Evolutionary conservation across 768 basidiomycete genomes (phyloP).

Genomic region (Neoboletus magnificus): DNA sequence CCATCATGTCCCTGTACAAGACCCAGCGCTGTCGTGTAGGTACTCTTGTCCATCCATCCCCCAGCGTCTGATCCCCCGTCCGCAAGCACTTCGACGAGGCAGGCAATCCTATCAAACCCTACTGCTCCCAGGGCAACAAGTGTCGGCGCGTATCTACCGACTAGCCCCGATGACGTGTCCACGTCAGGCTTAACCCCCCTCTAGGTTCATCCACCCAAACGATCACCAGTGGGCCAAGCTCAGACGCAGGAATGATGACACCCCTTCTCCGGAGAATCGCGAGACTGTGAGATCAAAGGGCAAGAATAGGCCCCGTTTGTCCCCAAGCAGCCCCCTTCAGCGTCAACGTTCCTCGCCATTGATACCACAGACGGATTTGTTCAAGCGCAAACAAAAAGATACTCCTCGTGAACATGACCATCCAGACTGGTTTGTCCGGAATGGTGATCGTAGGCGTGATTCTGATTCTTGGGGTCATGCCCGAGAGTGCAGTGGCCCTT

Average conservation of each 20-base stretch:
- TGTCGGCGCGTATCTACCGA: constrained; percentile 43
- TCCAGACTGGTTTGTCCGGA: constrained; percentile 18
- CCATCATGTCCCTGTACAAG: constrained; percentile 39
- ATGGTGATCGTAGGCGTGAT: constrained; percentile 23
- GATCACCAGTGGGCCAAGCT: constrained; percentile 42
- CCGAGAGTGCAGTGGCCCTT: constrained; percentile 18
- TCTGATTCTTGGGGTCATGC: constrained; percentile 21
- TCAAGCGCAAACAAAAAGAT: constrained; percentile 31
- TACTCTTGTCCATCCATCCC: constrained; percentile 8
- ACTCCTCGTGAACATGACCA: constrained; percentile 21
- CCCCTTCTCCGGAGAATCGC: constrained; percentile 21
- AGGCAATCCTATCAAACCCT: constrained; percentile 41
- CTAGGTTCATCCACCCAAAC: constrained; percentile 49
- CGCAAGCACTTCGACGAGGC: constrained; percentile 46
- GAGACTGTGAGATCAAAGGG: constrained; percentile 22
- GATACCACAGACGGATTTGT: constrained; percentile 44
- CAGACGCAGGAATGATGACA: constrained; percentile 15
- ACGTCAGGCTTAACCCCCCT: constrained; percentile 4
- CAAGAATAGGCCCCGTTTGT: constrained; percentile 19
- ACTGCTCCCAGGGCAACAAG: constrained; percentile 44
- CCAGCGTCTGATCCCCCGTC: constrained; percentile 14
- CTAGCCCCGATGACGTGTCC: constrained; percentile 6
- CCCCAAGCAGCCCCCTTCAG: constrained; percentile 18
- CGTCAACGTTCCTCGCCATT: constrained; percentile 35
- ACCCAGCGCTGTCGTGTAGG: constrained; percentile 48